Evolutionary conservation across 495 filamentous ascomycete species (phyloP), one percentile per base, ranked within the genome.

Genomic region (Lasiosphaeria miniovina): DNA sequence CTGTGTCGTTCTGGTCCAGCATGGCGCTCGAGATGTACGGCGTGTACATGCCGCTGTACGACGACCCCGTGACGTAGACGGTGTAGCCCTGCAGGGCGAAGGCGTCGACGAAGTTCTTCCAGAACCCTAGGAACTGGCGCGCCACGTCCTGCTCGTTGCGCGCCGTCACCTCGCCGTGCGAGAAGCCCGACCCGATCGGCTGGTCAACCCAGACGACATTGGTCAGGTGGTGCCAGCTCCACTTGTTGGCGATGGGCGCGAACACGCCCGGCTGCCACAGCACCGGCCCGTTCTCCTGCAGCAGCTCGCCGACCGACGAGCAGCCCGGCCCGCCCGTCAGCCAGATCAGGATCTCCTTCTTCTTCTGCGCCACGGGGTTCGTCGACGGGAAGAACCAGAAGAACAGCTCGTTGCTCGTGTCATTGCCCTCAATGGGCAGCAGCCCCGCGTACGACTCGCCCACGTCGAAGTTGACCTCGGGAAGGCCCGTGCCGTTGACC

Each of bases 11-110:
- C 45, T 72, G 74, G 60, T 90, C 83, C 55, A 93, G 74, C 84
- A 94, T 91, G 1, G 86, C 88, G 54, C 86, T 82, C 0, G 89
- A 85, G 56, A 94, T 87, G 68, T 93, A 95, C 0, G 90, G 89
- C 24, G 90, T 85, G 64, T 93, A 95, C 61, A 81, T 81, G 10
- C 90, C 90, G 32, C 57, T 62, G 49, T 91, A 88, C 57, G 81
- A 86, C 62, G 90, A 87, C 0, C 88, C 88, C 1, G 87, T 82
- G 58, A 90, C 80, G 62, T 86, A 91, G 4, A 90, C 80, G 60
- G 86, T 87, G 60, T 78, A 82, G 4, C 79, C 75, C 52, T 90
- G 80, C 66, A 90, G 68, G 3, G 73, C 74, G 61, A 91, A 91
- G 9, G 84, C 85, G 32, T 89, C 74, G 45, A 90, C 77, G 60